A percentile compares a stretch with the other conserved stretches of the same genome.
Conservation (phyloP, 768 basidiomycete genomes). For the Kwoniella botswanensis region DNA sequence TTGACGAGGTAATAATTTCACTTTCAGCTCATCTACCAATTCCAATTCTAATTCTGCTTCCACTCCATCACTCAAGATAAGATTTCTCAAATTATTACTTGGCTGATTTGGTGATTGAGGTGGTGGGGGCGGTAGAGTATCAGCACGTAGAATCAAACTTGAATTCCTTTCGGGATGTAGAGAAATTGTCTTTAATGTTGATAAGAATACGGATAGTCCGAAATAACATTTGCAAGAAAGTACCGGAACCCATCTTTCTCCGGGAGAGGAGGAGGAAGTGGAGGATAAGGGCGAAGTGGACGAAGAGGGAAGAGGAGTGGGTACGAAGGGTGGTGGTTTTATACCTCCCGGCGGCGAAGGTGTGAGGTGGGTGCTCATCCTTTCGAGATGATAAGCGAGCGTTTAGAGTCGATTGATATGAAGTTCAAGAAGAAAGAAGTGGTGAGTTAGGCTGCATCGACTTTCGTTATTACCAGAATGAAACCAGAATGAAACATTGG, state of each 20-base stretch:
- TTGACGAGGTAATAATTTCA: constrained; percentile 75
- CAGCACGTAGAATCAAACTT: constrained; percentile 83
- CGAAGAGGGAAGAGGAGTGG: not conserved
- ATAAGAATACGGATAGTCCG: constrained; percentile 63
- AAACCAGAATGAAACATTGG: not conserved
- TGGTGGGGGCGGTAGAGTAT: constrained; percentile 60
- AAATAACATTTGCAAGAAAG: constrained; percentile 35
- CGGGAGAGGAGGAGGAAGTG: not conserved
- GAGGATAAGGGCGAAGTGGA: not conserved
- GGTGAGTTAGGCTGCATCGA: not conserved
- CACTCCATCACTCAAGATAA: not conserved
- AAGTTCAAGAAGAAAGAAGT: too few species aligned
- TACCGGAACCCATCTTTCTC: constrained; percentile 18
- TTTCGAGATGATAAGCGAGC: too few species aligned
- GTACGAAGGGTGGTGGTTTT: constrained; percentile 7
- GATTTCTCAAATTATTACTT: too few species aligned
- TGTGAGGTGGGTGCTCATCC: not conserved
- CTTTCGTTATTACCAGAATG: not conserved
- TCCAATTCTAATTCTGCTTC: constrained; percentile 57
- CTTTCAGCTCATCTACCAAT: constrained; percentile 66
- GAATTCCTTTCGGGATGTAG: constrained; percentile 94
- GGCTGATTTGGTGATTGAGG: too few species aligned
- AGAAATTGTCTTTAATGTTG: constrained; percentile 72
- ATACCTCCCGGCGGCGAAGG: not conserved
- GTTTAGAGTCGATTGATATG: too few species aligned